phyloP scores from a whole-genome alignment of 768 basidiomycete genomes.

The Boletus huronensis region DNA sequence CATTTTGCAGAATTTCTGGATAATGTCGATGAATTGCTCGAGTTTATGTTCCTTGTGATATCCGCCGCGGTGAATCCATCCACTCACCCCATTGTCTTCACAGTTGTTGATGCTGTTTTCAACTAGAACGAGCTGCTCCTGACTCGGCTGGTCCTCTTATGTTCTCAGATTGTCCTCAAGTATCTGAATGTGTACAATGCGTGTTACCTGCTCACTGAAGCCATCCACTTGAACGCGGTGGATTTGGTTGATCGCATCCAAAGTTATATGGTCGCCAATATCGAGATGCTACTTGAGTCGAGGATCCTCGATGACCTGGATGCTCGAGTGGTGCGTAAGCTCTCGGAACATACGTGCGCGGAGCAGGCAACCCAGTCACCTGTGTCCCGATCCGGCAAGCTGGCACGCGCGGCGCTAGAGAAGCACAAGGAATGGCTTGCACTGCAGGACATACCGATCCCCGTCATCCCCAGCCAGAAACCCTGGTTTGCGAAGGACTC shows the following conservation, averaged over 20 bases:
- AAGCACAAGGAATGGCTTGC: constrained; percentile 71
- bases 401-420: constrained; percentile 53
- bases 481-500: constrained; percentile 24
- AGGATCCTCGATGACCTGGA: constrained; percentile 77
- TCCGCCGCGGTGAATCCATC: constrained; percentile 65
- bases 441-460: constrained; percentile 61
- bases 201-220: constrained; percentile 76
- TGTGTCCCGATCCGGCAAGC: constrained; percentile 52
- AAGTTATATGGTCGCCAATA: constrained; percentile 74
- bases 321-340: constrained; percentile 57
- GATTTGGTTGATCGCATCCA: constrained; percentile 69
- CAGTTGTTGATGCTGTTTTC: not conserved
- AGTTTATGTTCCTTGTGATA: constrained; percentile 85
- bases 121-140: constrained; percentile 81
- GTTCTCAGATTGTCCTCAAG: constrained; percentile 70
- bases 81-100: not conserved
- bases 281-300: constrained; percentile 84
- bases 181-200: constrained; percentile 72
- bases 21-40: constrained; percentile 71
- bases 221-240: constrained; percentile 69
- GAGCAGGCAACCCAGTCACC: constrained; percentile 68
- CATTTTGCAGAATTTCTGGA: constrained; percentile 52
- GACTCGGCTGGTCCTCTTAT: constrained; percentile 79
- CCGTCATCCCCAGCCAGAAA: constrained; percentile 39
- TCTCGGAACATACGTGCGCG: constrained; percentile 53